Conservation (phyloP, 208 protist species). For the Acanthamoeba royreba region DNA sequence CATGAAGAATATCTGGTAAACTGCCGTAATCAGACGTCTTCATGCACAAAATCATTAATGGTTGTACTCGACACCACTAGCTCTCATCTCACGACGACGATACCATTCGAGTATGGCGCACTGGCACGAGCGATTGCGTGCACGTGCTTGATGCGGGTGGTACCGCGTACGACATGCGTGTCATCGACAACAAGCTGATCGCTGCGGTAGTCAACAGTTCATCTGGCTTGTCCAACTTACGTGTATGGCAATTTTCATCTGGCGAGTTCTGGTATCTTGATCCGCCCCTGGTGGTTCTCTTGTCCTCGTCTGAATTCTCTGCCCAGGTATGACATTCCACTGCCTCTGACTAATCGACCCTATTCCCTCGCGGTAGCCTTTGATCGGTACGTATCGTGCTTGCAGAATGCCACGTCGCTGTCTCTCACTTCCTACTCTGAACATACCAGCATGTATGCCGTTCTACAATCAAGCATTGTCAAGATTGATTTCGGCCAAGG, state of each 20-base stretch:
- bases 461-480: no score
- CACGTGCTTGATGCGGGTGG: background rate
- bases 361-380: no score
- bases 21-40: background rate
- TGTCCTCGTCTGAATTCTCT: no score
- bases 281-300: background rate
- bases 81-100: background rate
- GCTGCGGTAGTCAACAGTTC: background rate
- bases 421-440: no score
- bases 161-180: background rate
- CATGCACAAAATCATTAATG: background rate
- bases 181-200: background rate
- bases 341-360: no score
- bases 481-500: no score
- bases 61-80: background rate
- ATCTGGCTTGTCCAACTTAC: background rate
- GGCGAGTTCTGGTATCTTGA: background rate
- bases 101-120: background rate
- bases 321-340: no score
- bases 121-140: background rate
- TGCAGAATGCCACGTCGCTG: no score
- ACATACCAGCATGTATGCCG: no score
- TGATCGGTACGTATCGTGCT: no score
- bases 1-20: background rate
- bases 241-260: background rate